Evolutionary conservation across 495 filamentous ascomycete species (phyloP).

Genomic region (Neurospora hispaniola): DNA sequence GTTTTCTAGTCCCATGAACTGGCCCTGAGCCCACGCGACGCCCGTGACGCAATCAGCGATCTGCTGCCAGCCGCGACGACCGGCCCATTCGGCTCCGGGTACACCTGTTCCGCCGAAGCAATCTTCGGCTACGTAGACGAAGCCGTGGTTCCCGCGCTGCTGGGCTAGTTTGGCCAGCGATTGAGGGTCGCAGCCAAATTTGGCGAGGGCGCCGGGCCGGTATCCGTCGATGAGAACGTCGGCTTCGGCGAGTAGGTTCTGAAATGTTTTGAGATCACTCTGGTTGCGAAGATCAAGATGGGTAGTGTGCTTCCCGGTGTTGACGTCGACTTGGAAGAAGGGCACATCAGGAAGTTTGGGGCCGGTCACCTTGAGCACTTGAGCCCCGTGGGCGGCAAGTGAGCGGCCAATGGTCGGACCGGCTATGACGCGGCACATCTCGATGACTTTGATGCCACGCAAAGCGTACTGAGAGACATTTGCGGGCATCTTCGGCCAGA

Average conservation of each 20-base stretch:
- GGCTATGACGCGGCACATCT: constrained; percentile 57
- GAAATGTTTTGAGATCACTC: constrained; percentile 44
- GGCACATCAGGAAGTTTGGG: constrained; percentile 60
- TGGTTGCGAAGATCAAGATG: constrained; percentile 47
- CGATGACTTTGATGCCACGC: constrained; percentile 47
- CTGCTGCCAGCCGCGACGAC: constrained; percentile 47
- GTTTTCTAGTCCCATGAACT: constrained; percentile 52
- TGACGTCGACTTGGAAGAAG: constrained; percentile 72
- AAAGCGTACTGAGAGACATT: constrained; percentile 37
- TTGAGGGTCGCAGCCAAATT: constrained; percentile 52
- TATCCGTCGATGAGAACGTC: constrained; percentile 58
- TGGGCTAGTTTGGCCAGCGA: constrained; percentile 40
- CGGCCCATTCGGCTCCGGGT: constrained; percentile 34
- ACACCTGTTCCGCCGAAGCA: constrained; percentile 48
- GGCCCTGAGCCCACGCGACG: constrained; percentile 63
- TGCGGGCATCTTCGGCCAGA: constrained; percentile 9
- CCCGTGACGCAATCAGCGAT: constrained; percentile 47
- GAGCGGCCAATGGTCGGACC: constrained; percentile 56
- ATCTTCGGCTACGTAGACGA: constrained; percentile 63
- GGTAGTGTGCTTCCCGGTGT: constrained; percentile 52
- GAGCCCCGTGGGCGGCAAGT: constrained; percentile 56
- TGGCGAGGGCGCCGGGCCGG: constrained; percentile 53
- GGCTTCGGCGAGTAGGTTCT: constrained; percentile 47
- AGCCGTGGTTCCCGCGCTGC: constrained; percentile 41
- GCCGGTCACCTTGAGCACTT: constrained; percentile 61